Evolutionary conservation across 441 rosid species (phyloP).

Genomic region (Pelargonium fulgidum): DNA sequence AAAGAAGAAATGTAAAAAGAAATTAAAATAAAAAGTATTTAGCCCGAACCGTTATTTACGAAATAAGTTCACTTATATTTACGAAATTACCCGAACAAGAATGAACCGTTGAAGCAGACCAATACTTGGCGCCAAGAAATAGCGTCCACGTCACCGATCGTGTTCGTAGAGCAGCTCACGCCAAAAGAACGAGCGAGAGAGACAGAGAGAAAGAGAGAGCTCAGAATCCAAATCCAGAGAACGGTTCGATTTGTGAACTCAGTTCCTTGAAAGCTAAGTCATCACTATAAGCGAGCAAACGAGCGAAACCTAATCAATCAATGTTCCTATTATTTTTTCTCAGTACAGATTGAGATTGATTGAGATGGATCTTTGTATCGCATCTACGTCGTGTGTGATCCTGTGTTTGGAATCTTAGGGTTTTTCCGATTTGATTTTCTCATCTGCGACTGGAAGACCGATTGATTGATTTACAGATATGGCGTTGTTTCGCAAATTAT

Average conservation of each 20-base stretch:
- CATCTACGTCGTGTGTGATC: not conserved
- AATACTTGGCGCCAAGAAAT: not conserved
- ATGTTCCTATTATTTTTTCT: no score
- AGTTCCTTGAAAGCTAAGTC: constrained; percentile 1
- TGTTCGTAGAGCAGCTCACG: not conserved
- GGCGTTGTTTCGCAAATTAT: constrained; percentile 82
- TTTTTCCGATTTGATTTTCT: not conserved
- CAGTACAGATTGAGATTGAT: no score
- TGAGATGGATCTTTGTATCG: not conserved
- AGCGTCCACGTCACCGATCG: not conserved
- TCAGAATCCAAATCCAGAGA: constrained; percentile 5
- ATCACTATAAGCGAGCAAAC: not conserved
- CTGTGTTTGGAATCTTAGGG: not conserved
- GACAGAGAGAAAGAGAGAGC: not conserved
- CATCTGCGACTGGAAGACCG: not conserved
- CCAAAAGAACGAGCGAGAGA: not conserved
- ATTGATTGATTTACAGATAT: constrained; percentile 23
- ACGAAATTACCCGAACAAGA: not conserved
- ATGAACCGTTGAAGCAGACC: not conserved
- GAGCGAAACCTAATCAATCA: no score
- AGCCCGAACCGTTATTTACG: not conserved
- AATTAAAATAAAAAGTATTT: no score
- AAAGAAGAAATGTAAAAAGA: no score
- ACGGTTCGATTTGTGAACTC: not conserved
- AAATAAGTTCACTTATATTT: not conserved